phyloP scores from a whole-genome alignment of 345 rosid genomes.

The rapeseed (Brassica napus) region Da-Ae NC_063450.1:26662501-26663000 shows the following conservation, averaged over 20 bases:
- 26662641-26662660: too few species aligned
- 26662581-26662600: too few species aligned
- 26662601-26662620: too few species aligned
- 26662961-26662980: conserved; percentile 8
- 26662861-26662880: conserved; percentile 25
- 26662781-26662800: conserved; percentile 9
- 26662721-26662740: neutral
- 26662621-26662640: too few species aligned
- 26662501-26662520: too few species aligned
- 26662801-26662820: conserved; percentile 25
- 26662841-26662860: conserved; percentile 7
- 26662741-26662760: neutral
- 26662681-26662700: neutral
- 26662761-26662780: conserved; percentile 11
- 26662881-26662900: conserved; percentile 21
- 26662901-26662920: conserved; percentile 13
- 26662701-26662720: neutral
- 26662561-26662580: too few species aligned
- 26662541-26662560: too few species aligned
- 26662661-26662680: neutral
- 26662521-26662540: too few species aligned
- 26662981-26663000: conserved; percentile 27
- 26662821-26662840: conserved; percentile 25
- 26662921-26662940: conserved; percentile 16
- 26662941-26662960: conserved; percentile 17